These are phyloP conservation scores for Penicillium bovifimosum DNA, from an alignment of 495 filamentous ascomycete genomes.

Conservation along the genomic window DNA sequence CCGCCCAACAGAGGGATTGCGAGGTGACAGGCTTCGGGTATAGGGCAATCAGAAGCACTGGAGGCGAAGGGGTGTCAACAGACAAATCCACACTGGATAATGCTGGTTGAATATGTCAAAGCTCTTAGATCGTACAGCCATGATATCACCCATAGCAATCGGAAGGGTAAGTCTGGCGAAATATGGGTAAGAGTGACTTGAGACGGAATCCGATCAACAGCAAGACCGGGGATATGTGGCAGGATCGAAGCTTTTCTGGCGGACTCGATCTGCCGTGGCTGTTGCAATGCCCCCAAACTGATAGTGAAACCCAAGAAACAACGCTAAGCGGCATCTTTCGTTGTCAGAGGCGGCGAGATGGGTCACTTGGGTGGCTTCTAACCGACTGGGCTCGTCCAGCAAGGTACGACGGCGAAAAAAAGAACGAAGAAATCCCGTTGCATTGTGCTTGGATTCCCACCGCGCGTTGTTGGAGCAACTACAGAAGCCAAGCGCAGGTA, in stretches of 20 bases:
- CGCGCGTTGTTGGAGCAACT: background rate
- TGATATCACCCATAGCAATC: background rate
- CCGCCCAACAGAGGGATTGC: background rate
- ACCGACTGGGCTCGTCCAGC: background rate
- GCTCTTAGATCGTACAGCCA: background rate
- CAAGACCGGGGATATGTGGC: slow-evolving; percentile 1
- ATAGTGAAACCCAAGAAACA: background rate
- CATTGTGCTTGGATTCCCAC: background rate
- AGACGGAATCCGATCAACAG: background rate
- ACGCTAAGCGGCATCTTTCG: background rate
- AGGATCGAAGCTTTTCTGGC: background rate
- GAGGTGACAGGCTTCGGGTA: background rate
- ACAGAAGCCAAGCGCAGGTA: background rate
- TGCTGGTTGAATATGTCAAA: background rate
- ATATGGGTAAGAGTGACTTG: background rate
- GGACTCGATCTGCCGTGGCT: background rate
- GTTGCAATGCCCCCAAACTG: background rate
- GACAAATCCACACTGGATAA: background rate
- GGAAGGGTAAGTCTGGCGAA: background rate
- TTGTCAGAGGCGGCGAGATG: background rate
- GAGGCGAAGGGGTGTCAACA: background rate
- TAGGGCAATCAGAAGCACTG: background rate
- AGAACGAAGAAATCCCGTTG: background rate
- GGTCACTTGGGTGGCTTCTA: background rate
- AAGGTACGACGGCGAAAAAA: background rate